A percentile compares a stretch with the other conserved stretches of the same genome.
These are phyloP conservation scores for Amaranthus cruentus DNA, from an alignment of 148 eudicot genomes.

Conservation along the genomic window DNA sequence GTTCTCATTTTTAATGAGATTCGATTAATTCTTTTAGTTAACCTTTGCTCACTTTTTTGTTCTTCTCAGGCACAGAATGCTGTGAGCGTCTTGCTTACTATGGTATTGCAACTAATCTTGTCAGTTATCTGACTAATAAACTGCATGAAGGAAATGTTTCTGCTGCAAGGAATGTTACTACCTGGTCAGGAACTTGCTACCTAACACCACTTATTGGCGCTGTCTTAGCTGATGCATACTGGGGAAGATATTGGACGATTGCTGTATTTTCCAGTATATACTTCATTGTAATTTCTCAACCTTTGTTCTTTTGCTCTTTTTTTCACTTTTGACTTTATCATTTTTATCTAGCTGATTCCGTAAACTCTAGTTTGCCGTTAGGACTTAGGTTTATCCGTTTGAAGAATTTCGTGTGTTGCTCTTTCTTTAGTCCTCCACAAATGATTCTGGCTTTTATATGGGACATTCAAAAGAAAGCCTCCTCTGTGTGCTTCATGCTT, in stretches of 20 bases:
- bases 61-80: constrained; percentile 65
- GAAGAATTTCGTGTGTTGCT: background rate
- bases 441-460: background rate
- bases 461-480: no score
- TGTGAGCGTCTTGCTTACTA: constrained; percentile 84
- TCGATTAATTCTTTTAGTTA: background rate
- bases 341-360: background rate
- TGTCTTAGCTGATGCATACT: constrained; percentile 73
- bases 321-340: background rate
- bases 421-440: background rate
- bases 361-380: background rate
- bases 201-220: constrained; percentile 84
- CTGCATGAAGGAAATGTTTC: constrained; percentile 74
- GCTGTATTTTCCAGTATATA: constrained; percentile 72
- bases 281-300: constrained; percentile 47
- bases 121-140: constrained; percentile 64
- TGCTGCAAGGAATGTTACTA: constrained; percentile 81
- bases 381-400: no score
- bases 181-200: constrained; percentile 86
- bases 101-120: constrained; percentile 80
- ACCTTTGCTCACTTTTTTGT: background rate
- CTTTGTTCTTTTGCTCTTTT: background rate
- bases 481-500: no score
- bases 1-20: background rate
- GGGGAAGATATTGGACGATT: constrained; percentile 98